Percentiles rank a stretch among this genome's conserved stretches.
Conservation (phyloP, 1,139 yeast species). For the Yamadazyma oceani region DNA sequence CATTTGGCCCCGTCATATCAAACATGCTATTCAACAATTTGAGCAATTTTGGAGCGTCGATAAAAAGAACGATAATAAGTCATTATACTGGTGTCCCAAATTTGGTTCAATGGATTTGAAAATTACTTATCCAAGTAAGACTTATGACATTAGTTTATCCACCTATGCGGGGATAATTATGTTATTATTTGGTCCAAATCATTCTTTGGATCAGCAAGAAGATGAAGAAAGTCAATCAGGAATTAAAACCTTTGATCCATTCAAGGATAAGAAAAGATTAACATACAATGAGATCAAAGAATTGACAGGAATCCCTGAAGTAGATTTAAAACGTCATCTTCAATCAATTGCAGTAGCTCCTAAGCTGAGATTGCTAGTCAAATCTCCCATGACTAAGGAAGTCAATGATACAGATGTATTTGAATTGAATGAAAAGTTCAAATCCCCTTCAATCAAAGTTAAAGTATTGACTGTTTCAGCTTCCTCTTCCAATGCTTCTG, state of each 20-base stretch:
- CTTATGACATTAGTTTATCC: conserved; percentile 81
- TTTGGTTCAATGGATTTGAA: conserved; percentile 80
- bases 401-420: conserved; percentile 66
- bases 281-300: conserved; percentile 62
- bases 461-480: conserved; percentile 73
- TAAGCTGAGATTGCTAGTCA: conserved; percentile 67
- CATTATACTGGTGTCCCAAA: conserved; percentile 79
- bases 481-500: conserved; percentile 32
- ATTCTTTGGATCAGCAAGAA: conserved; percentile 5
- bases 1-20: conserved; percentile 44
- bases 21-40: conserved; percentile 37
- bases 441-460: conserved; percentile 68
- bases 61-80: conserved; percentile 69
- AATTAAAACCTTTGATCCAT: conserved; percentile 47
- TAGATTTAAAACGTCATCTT: conserved; percentile 72
- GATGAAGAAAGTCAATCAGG: conserved; percentile 10
- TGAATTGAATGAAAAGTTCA: conserved; percentile 67
- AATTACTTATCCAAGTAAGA: conserved; percentile 61
- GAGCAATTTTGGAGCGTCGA: conserved; percentile 50
- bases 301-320: conserved; percentile 69
- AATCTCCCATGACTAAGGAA: conserved; percentile 74
- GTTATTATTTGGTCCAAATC: conserved; percentile 59
- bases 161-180: conserved; percentile 78
- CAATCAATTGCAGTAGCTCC: conserved; percentile 88
- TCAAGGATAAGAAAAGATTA: conserved; percentile 38